Percentiles rank a stretch among this genome's conserved stretches.
Conservation (phyloP, 495 filamentous ascomycete genomes). For the Hypoxylon trugodes region DNA sequence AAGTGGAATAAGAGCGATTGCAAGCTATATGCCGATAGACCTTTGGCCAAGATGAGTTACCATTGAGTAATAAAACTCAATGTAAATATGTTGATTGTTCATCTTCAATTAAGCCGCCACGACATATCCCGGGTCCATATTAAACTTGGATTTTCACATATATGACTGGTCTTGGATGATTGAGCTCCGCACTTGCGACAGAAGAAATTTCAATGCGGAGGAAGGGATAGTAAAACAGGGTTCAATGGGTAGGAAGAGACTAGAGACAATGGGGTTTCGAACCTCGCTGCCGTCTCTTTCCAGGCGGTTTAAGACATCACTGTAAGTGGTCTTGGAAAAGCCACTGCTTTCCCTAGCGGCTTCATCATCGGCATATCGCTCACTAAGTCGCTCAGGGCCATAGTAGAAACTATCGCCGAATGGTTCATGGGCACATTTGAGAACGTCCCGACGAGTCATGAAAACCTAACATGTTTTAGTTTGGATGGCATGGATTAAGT, state of each 20-base stretch:
- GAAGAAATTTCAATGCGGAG: neutral
- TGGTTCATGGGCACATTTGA: conserved; percentile 90
- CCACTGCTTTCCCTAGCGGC: conserved; percentile 73
- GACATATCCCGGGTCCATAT: neutral
- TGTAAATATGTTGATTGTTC: neutral
- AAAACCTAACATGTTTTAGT: conserved; percentile 71
- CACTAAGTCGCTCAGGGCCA: conserved; percentile 83
- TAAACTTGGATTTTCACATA: neutral
- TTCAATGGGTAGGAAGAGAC: neutral
- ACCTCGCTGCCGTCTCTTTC: conserved; percentile 69
- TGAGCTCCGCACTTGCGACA: conserved; percentile 26
- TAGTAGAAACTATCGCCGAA: conserved; percentile 98
- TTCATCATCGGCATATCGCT: conserved; percentile 78
- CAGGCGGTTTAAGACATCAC: conserved; percentile 75
- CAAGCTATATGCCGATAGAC: neutral
- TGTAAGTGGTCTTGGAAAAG: conserved; percentile 78
- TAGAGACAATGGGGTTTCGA: conserved; percentile 26
- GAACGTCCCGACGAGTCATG: conserved; percentile 84
- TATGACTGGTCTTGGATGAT: neutral
- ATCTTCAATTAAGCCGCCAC: neutral
- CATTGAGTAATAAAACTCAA: neutral
- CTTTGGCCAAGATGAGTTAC: neutral
- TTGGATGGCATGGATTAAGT: neutral
- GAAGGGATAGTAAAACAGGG: neutral
- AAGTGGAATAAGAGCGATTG: neutral